Conservation (phyloP, 495 filamentous ascomycete species). For the Penicillium cosmopolitanum region DNA sequence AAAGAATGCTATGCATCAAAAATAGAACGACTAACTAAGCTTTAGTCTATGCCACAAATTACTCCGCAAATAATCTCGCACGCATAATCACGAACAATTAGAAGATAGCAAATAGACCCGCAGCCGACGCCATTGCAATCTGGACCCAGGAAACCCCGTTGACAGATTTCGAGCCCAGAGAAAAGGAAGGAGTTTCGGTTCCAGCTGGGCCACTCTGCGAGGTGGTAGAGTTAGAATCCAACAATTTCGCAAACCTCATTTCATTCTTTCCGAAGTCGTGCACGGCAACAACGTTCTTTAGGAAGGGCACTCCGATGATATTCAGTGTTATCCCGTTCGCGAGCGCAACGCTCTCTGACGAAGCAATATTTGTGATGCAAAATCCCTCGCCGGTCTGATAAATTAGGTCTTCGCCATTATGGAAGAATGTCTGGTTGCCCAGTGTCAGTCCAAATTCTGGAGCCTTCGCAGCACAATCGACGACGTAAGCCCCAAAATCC, state of each 20-base stretch:
- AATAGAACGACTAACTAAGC: background rate
- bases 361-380: slow-evolving; percentile 40
- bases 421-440: slow-evolving; percentile 48
- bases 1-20: background rate
- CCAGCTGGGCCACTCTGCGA: background rate
- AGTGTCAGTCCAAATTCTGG: slow-evolving; percentile 58
- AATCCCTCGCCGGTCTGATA: slow-evolving; percentile 36
- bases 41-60: background rate
- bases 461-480: slow-evolving; percentile 64
- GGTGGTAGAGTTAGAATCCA: slow-evolving; percentile 2
- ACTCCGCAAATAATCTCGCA: background rate
- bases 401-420: slow-evolving; percentile 57
- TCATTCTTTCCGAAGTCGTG: slow-evolving; percentile 62
- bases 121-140: background rate
- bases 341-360: slow-evolving; percentile 24
- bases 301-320: slow-evolving; percentile 70
- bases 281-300: slow-evolving; percentile 75
- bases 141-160: background rate
- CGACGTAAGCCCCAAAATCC: slow-evolving; percentile 52
- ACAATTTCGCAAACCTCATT: slow-evolving; percentile 49
- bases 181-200: background rate
- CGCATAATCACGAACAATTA: background rate
- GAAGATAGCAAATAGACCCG: background rate
- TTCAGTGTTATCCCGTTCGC: slow-evolving; percentile 42
- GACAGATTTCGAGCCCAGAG: background rate